Percentiles rank a stretch among this genome's conserved stretches.
These are phyloP conservation scores for Eutypella sp. DNA, from an alignment of 2,329 filamentous ascomycete species.

Conservation along the genomic window DNA sequence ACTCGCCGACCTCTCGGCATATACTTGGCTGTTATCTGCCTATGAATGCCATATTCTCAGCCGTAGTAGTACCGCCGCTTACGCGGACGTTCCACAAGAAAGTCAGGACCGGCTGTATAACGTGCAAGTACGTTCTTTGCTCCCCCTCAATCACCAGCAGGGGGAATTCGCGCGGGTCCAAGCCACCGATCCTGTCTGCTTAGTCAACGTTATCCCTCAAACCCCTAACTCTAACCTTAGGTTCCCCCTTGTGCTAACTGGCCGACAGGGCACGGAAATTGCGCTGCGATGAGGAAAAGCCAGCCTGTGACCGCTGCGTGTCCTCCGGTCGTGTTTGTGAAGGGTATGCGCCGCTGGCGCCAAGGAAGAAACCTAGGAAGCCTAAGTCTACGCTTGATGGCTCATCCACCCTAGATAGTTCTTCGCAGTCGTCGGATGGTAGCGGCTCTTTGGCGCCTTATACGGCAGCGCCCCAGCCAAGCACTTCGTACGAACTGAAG, in stretches of 20 bases:
- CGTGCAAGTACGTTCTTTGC: conserved; percentile 13
- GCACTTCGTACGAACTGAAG: not conserved
- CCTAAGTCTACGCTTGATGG: not conserved
- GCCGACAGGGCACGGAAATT: conserved; percentile 6
- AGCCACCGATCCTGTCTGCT: no score
- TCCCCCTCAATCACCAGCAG: no score
- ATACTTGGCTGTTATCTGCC: not conserved
- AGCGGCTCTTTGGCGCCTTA: not conserved
- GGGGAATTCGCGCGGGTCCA: no score
- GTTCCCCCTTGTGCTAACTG: not conserved
- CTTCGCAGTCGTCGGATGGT: not conserved
- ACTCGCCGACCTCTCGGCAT: no score
- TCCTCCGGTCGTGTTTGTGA: conserved; percentile 10
- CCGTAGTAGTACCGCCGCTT: not conserved
- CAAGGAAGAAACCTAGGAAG: not conserved
- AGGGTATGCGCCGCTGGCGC: conserved; percentile 3
- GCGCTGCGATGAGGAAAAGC: conserved; percentile 14
- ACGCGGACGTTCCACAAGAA: conserved; percentile 2
- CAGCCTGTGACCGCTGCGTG: conserved; percentile 9
- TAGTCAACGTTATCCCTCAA: not conserved
- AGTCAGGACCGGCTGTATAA: conserved; percentile 12
- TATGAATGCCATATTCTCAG: not conserved
- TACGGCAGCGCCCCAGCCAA: not conserved
- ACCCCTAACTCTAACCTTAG: not conserved
- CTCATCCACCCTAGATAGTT: not conserved